Conservation (phyloP, 2,329 filamentous ascomycete species). For the Leptodontidium sp. region DNA sequence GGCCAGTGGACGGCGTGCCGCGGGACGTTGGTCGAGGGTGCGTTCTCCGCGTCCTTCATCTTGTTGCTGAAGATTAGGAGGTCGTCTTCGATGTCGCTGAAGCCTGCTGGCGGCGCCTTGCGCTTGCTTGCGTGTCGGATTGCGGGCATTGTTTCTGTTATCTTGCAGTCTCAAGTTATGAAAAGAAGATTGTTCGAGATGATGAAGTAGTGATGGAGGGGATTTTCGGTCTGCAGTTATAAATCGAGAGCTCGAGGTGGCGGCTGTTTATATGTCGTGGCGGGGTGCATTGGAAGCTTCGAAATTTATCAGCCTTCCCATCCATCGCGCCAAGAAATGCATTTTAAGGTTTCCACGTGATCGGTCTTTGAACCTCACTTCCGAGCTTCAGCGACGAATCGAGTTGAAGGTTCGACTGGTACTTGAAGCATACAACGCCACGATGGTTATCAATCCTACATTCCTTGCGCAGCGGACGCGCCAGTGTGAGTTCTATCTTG, state of each 20-base stretch:
- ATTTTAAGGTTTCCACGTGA: slow-evolving; percentile 28
- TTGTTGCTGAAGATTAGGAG: slow-evolving; percentile 87
- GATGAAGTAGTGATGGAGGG: background rate
- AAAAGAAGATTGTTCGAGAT: background rate
- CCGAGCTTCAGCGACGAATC: slow-evolving; percentile 29
- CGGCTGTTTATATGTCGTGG: slow-evolving; percentile 10
- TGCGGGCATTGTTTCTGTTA: slow-evolving; percentile 68
- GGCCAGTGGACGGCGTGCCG: slow-evolving; percentile 96
- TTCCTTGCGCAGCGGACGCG: slow-evolving; percentile 85
- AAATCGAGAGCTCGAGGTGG: background rate
- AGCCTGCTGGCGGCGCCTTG: slow-evolving; percentile 86
- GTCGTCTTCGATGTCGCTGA: slow-evolving; percentile 87
- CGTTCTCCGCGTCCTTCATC: slow-evolving; percentile 95
- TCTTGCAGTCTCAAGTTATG: background rate
- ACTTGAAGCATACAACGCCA: slow-evolving; percentile 43
- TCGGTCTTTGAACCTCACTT: slow-evolving; percentile 29
- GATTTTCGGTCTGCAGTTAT: slow-evolving; percentile 9
- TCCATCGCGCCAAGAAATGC: background rate
- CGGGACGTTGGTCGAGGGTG: slow-evolving; percentile 78
- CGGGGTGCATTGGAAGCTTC: slow-evolving; percentile 10
- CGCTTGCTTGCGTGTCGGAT: slow-evolving; percentile 78
- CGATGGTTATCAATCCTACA: slow-evolving; percentile 90
- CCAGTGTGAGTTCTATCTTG: slow-evolving; percentile 68
- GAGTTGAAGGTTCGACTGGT: background rate
- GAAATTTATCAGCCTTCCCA: slow-evolving; percentile 35